phyloP scores from a whole-genome alignment of 495 filamentous ascomycete genomes.

The Annulohypoxylon bovei region DNA sequence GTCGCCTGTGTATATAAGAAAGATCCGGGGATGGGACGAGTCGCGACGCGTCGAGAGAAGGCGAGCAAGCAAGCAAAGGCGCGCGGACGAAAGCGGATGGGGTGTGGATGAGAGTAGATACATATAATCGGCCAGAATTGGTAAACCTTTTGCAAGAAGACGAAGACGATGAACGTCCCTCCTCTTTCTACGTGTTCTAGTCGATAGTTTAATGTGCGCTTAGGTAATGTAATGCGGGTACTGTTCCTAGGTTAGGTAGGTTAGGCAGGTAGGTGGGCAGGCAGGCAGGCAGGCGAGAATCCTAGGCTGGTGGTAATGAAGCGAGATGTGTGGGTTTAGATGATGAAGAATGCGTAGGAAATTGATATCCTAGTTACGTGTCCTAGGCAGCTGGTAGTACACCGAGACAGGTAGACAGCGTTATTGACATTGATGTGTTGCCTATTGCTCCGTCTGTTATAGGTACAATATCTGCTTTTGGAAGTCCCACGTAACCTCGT shows the following conservation, averaged over 20 bases:
- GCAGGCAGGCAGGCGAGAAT: not conserved
- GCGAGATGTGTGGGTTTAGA: not conserved
- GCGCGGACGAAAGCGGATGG: constrained; percentile 11
- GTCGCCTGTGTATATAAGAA: constrained; percentile 41
- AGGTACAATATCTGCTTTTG: no score
- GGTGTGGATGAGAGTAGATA: constrained; percentile 27
- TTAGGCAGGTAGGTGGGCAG: not conserved
- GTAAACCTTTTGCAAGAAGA: constrained; percentile 34
- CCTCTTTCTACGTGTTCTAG: not conserved
- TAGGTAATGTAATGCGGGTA: constrained; percentile 2
- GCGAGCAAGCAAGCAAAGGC: constrained; percentile 9
- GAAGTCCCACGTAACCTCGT: no score
- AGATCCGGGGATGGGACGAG: not conserved
- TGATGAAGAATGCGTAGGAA: not conserved
- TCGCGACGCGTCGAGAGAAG: not conserved
- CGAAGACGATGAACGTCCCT: constrained; percentile 1
- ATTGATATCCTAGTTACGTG: no score
- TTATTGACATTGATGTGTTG: no score
- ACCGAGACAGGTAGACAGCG: no score
- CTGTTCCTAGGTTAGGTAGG: not conserved
- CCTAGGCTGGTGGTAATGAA: not conserved
- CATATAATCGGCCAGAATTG: constrained; percentile 45
- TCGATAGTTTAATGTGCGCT: constrained; percentile 1
- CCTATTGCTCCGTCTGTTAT: no score
- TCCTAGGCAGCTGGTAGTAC: no score